Evolutionary conservation across 1,139 yeast species (phyloP).

Genomic region (Geotrichum cucujoidarum): DNA sequence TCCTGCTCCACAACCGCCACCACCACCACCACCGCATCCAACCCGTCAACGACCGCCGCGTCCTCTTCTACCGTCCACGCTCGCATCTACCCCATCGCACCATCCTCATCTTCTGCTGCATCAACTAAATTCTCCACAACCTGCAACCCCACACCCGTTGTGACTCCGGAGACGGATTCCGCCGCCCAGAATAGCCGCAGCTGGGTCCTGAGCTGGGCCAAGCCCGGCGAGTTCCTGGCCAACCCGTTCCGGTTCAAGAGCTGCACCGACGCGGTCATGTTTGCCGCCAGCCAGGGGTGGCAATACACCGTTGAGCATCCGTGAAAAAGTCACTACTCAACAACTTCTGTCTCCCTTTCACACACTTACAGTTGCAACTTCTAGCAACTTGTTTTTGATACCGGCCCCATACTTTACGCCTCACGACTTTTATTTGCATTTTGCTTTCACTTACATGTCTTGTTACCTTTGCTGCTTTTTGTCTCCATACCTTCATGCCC

Average conservation of each 20-base stretch:
- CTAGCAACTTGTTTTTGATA: no score
- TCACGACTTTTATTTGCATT: background rate
- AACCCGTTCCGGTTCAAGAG: slow-evolving; percentile 3
- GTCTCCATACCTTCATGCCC: background rate
- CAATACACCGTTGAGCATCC: background rate
- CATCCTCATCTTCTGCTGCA: slow-evolving; percentile 38
- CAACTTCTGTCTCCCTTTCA: no score
- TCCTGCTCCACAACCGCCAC: no score
- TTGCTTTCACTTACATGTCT: background rate
- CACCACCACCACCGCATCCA: no score
- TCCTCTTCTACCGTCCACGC: background rate
- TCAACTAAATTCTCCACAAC: slow-evolving; percentile 35
- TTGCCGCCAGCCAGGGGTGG: slow-evolving; percentile 6
- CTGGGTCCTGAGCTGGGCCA: slow-evolving; percentile 5
- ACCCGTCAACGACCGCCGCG: no score
- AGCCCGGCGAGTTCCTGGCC: slow-evolving; percentile 1
- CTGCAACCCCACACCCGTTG: no score
- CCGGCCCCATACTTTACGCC: no score
- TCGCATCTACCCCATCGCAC: slow-evolving; percentile 18
- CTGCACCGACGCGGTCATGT: slow-evolving; percentile 3
- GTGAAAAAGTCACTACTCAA: no score
- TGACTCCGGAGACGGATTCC: no score
- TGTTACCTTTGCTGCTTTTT: background rate
- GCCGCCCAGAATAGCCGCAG: slow-evolving; percentile 14
- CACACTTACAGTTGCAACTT: no score